phyloP scores from a whole-genome alignment of 352 stramenopile species.

The Globisporangium cystogenes region DNA sequence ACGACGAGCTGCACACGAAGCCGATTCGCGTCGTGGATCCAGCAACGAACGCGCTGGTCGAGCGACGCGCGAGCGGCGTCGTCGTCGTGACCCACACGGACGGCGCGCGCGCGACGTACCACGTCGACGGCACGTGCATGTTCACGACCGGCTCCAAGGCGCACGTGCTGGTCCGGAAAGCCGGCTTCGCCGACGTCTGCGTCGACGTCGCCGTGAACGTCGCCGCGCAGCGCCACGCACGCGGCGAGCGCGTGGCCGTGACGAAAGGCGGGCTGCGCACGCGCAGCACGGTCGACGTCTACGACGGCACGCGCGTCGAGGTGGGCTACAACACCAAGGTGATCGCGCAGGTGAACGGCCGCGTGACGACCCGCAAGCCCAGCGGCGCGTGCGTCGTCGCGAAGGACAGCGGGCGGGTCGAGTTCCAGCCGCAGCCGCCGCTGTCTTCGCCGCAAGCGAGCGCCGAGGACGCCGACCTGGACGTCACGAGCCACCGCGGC shows the following conservation, averaged over 20 bases:
- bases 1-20: conserved; percentile 6
- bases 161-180: conserved; percentile 53
- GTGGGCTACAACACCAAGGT: conserved; percentile 77
- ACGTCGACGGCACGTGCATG: conserved; percentile 63
- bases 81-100: conserved; percentile 62
- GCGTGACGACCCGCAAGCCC: conserved; percentile 41
- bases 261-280: conserved; percentile 64
- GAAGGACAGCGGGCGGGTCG: conserved; percentile 68
- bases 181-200: conserved; percentile 49
- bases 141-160: conserved; percentile 33
- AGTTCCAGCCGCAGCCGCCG: conserved; percentile 26
- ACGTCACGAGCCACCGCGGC: conserved; percentile 50
- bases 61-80: conserved; percentile 35
- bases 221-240: conserved; percentile 45
- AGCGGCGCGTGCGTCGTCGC: conserved; percentile 40
- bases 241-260: conserved; percentile 52
- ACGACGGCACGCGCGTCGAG: conserved; percentile 56
- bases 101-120: conserved; percentile 51
- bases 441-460: neutral
- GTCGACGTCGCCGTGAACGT: conserved; percentile 70
- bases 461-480: conserved; percentile 47
- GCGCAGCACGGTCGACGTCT: conserved; percentile 37
- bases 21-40: conserved; percentile 44
- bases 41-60: conserved; percentile 63
- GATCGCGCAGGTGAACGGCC: conserved; percentile 66